Evolutionary conservation across 139 green algal species (phyloP).

Genomic region (Haematococcus lacustris): DNA sequence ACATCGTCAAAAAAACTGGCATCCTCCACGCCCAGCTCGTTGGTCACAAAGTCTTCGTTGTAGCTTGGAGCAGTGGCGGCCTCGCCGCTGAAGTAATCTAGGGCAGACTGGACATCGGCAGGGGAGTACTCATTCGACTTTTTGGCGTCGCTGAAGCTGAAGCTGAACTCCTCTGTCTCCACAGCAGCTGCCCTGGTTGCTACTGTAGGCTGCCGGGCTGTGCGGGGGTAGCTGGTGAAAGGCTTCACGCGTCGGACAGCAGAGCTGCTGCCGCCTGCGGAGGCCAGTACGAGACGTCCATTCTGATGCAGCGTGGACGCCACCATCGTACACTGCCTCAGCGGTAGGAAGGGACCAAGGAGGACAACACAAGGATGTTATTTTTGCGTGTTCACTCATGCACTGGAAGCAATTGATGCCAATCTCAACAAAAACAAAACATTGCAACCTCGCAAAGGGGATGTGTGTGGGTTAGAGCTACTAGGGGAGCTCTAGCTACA

Average conservation of each 20-base stretch:
- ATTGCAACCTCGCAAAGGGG: too few relatives aligned
- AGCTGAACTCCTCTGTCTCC: constrained; percentile 24
- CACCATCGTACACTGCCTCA: too few relatives aligned
- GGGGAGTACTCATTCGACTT: constrained; percentile 34
- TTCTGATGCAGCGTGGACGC: too few relatives aligned
- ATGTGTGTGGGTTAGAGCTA: too few relatives aligned
- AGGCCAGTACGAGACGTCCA: too few relatives aligned
- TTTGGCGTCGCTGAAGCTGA: constrained; percentile 31
- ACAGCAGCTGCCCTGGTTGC: constrained; percentile 3
- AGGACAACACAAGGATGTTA: too few relatives aligned
- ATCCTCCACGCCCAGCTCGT: constrained; percentile 30
- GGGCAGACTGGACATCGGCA: constrained; percentile 28
- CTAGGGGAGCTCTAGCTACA: too few relatives aligned
- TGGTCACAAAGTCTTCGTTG: constrained; percentile 23
- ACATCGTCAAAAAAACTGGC: constrained; percentile 40
- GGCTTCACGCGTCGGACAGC: constrained; percentile 2
- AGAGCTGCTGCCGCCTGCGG: too few relatives aligned
- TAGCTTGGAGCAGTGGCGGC: constrained; percentile 9
- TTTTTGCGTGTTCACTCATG: too few relatives aligned
- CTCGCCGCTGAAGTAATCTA: constrained; percentile 21
- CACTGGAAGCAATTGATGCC: too few relatives aligned
- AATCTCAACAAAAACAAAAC: too few relatives aligned
- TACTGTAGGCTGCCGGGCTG: constrained; percentile 7
- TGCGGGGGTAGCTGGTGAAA: neutral
- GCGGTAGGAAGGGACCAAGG: too few relatives aligned